A percentile compares a stretch with the other conserved stretches of the same genome.
Evolutionary conservation across 2,329 filamentous ascomycete species (phyloP).

Genomic region (Onygenales sp.): DNA sequence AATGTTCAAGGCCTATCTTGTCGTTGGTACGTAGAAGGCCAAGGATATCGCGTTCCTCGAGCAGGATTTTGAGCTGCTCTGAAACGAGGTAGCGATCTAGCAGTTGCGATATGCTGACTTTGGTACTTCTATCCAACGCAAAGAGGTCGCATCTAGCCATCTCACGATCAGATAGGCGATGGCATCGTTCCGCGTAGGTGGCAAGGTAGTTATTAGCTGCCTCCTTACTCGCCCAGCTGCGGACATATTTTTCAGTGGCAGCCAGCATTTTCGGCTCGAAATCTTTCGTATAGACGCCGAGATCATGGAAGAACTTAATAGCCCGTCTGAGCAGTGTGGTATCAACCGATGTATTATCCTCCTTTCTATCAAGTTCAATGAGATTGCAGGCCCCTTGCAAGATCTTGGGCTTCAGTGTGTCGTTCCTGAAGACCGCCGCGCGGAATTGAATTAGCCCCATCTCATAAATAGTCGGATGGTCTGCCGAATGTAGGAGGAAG

Average conservation of each 20-base stretch:
- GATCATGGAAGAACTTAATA: slow-evolving; percentile 74
- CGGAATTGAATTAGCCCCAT: slow-evolving; percentile 71
- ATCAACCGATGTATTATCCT: slow-evolving; percentile 46
- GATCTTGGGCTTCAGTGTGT: slow-evolving; percentile 43
- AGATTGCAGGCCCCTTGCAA: slow-evolving; percentile 68
- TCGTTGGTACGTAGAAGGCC: slow-evolving; percentile 65
- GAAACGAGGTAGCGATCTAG: slow-evolving; percentile 66
- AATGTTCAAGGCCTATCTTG: slow-evolving; percentile 58
- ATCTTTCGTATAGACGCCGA: slow-evolving; percentile 65
- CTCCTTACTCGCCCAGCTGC: slow-evolving; percentile 58
- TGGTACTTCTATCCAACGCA: slow-evolving; percentile 74
- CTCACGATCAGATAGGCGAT: slow-evolving; percentile 62
- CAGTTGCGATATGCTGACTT: slow-evolving; percentile 61
- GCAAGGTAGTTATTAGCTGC: slow-evolving; percentile 55
- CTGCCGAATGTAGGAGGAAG: slow-evolving; percentile 67
- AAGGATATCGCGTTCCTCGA: slow-evolving; percentile 58
- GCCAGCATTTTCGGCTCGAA: slow-evolving; percentile 72
- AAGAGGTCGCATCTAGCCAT: slow-evolving; percentile 67
- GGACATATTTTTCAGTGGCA: slow-evolving; percentile 59
- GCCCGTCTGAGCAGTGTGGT: slow-evolving; percentile 59
- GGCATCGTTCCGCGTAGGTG: slow-evolving; percentile 63
- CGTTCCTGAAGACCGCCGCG: slow-evolving; percentile 46
- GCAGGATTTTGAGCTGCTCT: slow-evolving; percentile 55
- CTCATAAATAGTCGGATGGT: slow-evolving; percentile 65
- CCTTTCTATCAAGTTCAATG: slow-evolving; percentile 60